These are phyloP conservation scores for Orbilia javanica DNA, from an alignment of 2,329 filamentous ascomycete genomes.

Conservation along the genomic window DNA sequence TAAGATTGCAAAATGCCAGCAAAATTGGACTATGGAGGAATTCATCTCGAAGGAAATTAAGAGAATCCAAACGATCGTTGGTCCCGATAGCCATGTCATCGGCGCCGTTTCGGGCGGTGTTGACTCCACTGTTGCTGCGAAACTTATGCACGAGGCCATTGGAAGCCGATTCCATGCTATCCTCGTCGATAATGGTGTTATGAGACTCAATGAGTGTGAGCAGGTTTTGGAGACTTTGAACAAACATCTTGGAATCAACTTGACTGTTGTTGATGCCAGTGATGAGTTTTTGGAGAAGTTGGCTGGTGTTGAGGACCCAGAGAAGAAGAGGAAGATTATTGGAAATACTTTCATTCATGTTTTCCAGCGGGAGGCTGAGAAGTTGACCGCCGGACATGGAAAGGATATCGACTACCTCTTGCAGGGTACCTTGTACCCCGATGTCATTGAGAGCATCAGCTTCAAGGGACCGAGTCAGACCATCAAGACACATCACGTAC, in stretches of 20 bases:
- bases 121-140: slow-evolving; percentile 87
- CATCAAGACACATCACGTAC: slow-evolving; percentile 77
- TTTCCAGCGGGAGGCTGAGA: slow-evolving; percentile 80
- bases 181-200: slow-evolving; percentile 85
- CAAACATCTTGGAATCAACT: slow-evolving; percentile 86
- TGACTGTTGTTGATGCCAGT: slow-evolving; percentile 85
- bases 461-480: slow-evolving; percentile 79
- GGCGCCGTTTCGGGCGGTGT: slow-evolving; percentile 86
- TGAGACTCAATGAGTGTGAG: slow-evolving; percentile 86
- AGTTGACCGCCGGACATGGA: slow-evolving; percentile 66
- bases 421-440: slow-evolving; percentile 86
- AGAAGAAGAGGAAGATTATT: slow-evolving; percentile 92
- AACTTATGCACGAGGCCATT: slow-evolving; percentile 88
- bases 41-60: slow-evolving; percentile 85
- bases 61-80: slow-evolving; percentile 84
- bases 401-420: slow-evolving; percentile 87
- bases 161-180: slow-evolving; percentile 86
- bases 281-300: slow-evolving; percentile 82
- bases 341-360: slow-evolving; percentile 84
- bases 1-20: slow-evolving; percentile 80
- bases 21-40: slow-evolving; percentile 86
- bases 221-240: slow-evolving; percentile 83
- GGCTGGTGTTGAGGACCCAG: slow-evolving; percentile 81
- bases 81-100: slow-evolving; percentile 83
- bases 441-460: slow-evolving; percentile 78